Base-by-base conservation (phyloP, 495 filamentous ascomycete genomes). In the Aspergillus steynii region DNA sequence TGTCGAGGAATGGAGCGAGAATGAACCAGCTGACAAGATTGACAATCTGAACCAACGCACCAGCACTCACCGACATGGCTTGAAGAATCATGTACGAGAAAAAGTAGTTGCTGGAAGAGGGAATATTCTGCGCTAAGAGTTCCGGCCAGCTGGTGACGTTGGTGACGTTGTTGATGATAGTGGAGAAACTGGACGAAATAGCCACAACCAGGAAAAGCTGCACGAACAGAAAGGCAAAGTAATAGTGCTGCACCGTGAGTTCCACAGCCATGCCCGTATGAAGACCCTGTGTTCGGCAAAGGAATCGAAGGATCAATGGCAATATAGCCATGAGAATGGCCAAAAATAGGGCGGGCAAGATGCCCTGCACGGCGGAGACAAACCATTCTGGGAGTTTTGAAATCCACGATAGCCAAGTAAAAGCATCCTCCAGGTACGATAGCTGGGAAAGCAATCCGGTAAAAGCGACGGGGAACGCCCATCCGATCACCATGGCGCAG, bases 51-150 rank as follows among this genome's bases (percentile, higher is more conserved):
- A 96, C 80, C 12, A 99, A 80, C 12, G 91, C 91, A 67, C 91
- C 93, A 29, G 94, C 93, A 74, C 92, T 96, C 65, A 90, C 89
- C 60, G 90, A 90, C 66, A 99, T 82, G 15, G 93, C 91, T 69
- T 97, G 96, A 25, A 99, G 85, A 71, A 98, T 87, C 87, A 99
- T 92, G 80, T 99, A 99, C 4, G 91, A 92, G 79, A 97, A 98
- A 79, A 98, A 99, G 75, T 97, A 98, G 70, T 97, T 96, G 62
- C 91, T 88, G 2, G 93, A 91, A 73, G 87, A 89, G 46, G 95
- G 95, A 45, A 99, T 81, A 64, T 94, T 94, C 31, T 79, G 69
- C 2, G 94, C 95, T 56, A 99, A 73, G n/a, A 91, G 78, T 28
- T 85, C 70, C 0, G 92, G 86, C 72, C 84, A 79, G 63, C 80